Evolutionary conservation across 352 stramenopile species (phyloP).

Genomic region (Globisporangium takayamanum): DNA sequence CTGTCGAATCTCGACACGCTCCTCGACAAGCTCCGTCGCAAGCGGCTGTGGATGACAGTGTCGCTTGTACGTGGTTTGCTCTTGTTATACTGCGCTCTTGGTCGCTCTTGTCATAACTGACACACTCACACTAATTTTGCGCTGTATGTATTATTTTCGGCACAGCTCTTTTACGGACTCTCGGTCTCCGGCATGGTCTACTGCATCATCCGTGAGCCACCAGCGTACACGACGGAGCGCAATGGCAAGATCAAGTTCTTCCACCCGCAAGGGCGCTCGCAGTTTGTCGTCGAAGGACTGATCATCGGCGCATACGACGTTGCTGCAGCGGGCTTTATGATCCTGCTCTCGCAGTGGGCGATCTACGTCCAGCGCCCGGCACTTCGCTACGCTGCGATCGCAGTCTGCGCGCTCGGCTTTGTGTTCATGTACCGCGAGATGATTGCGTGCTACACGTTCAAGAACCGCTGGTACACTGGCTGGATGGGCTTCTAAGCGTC

Average conservation of each 20-base stretch:
- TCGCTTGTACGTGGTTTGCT: constrained; percentile 40
- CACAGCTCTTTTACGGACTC: constrained; percentile 77
- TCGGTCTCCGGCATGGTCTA: constrained; percentile 87
- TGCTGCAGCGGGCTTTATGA: constrained; percentile 56
- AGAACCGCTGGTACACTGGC: constrained; percentile 86
- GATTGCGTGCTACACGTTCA: constrained; percentile 80
- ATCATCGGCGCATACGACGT: constrained; percentile 74
- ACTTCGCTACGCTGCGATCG: constrained; percentile 50
- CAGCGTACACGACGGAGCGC: constrained; percentile 58
- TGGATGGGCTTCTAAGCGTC: constrained; percentile 71
- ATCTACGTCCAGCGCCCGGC: constrained; percentile 58
- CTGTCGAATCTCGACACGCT: constrained; percentile 65
- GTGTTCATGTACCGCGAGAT: constrained; percentile 83
- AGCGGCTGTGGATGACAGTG: constrained; percentile 84
- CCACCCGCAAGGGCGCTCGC: constrained; percentile 72
- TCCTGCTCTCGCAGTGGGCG: constrained; percentile 79
- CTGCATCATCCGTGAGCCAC: constrained; percentile 86
- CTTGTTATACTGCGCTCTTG: not conserved
- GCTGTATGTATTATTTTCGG: not conserved
- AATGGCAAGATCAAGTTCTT: constrained; percentile 85
- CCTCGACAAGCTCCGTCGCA: constrained; percentile 63
- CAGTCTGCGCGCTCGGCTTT: constrained; percentile 59
- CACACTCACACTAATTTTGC: not conserved
- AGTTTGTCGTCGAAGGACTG: constrained; percentile 81
- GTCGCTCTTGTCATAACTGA: not conserved